Conservation (phyloP, 2,329 filamentous ascomycete species). For the Cladosporium austrohemisphaericum region DNA sequence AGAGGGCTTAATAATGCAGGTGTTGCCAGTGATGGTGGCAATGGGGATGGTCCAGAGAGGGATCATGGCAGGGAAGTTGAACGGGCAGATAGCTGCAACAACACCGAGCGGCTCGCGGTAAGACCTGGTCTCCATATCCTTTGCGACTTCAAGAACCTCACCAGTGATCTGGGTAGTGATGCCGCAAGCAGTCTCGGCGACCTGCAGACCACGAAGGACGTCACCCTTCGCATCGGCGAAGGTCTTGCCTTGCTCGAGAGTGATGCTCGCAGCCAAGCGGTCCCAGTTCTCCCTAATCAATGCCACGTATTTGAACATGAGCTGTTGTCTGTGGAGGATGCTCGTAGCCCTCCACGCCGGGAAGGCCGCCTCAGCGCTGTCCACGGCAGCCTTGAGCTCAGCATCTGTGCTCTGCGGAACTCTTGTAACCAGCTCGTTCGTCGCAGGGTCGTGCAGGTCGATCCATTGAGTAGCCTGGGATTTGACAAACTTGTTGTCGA, state of each 20-base stretch:
- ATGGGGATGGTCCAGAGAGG: slow-evolving; percentile 88
- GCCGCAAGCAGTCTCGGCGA: slow-evolving; percentile 76
- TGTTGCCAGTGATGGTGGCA: slow-evolving; percentile 79
- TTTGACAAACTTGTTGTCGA: slow-evolving; percentile 72
- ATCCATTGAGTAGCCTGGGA: slow-evolving; percentile 70
- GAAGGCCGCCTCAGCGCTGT: slow-evolving; percentile 72
- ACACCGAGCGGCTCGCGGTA: slow-evolving; percentile 80
- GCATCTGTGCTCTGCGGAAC: slow-evolving; percentile 77
- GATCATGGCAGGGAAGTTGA: slow-evolving; percentile 92
- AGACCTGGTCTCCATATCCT: slow-evolving; percentile 84
- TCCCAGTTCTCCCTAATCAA: slow-evolving; percentile 84
- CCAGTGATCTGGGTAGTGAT: slow-evolving; percentile 80
- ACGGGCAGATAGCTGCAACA: slow-evolving; percentile 79
- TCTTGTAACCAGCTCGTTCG: slow-evolving; percentile 78
- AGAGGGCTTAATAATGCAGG: slow-evolving; percentile 78
- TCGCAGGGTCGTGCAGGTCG: slow-evolving; percentile 76
- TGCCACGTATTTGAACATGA: slow-evolving; percentile 82
- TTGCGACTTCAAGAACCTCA: slow-evolving; percentile 78
- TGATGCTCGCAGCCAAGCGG: slow-evolving; percentile 77
- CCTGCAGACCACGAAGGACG: slow-evolving; percentile 76
- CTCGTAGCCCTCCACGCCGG: slow-evolving; percentile 68
- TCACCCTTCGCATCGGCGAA: slow-evolving; percentile 79
- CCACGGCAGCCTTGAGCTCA: slow-evolving; percentile 71
- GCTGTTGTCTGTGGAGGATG: slow-evolving; percentile 70
- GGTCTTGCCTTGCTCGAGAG: slow-evolving; percentile 84